Conservation (phyloP, 176 grass and related monocot genomes). For the Dactylis glomerata region DNA sequence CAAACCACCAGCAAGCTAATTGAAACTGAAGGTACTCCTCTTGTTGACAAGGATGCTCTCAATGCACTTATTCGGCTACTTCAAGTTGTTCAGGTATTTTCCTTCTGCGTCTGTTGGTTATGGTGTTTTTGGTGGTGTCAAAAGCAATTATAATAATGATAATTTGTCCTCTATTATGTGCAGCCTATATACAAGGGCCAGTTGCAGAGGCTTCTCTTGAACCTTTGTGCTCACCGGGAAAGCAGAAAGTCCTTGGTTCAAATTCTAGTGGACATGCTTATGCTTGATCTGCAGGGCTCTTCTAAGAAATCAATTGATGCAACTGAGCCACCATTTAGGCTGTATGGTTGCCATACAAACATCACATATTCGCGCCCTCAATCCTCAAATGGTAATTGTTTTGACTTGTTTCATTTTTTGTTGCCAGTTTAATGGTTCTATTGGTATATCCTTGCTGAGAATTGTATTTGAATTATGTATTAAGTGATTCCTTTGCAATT, state of each 20-base stretch:
- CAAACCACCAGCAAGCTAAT: conserved; percentile 65
- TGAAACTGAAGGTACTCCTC: conserved; percentile 82
- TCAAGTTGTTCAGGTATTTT: conserved; percentile 88
- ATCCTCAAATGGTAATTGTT: conserved; percentile 67
- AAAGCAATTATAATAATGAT: background rate
- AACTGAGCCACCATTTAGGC: conserved; percentile 72
- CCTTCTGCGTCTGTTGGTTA: background rate
- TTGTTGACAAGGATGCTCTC: conserved; percentile 81
- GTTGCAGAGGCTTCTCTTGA: conserved; percentile 88
- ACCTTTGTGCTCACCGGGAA: conserved; percentile 85
- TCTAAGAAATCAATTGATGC: conserved; percentile 51
- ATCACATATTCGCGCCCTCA: conserved; percentile 95
- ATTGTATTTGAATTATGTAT: conserved; percentile 4
- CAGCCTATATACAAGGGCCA: conserved; percentile 98
- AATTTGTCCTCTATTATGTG: conserved; percentile 8
- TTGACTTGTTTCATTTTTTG: conserved; percentile 5
- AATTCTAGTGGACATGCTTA: conserved; percentile 96
- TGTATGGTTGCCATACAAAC: conserved; percentile 95
- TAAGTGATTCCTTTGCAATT: background rate
- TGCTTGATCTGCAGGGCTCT: conserved; percentile 85
- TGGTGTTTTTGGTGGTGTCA: background rate
- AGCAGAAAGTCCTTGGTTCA: conserved; percentile 80
- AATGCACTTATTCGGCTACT: conserved; percentile 87
- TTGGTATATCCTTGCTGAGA: conserved; percentile 14
- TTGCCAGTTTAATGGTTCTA: background rate